These are phyloP conservation scores for Musa beccarii DNA, from an alignment of 176 grass and related monocot genomes.

Conservation along the genomic window DNA sequence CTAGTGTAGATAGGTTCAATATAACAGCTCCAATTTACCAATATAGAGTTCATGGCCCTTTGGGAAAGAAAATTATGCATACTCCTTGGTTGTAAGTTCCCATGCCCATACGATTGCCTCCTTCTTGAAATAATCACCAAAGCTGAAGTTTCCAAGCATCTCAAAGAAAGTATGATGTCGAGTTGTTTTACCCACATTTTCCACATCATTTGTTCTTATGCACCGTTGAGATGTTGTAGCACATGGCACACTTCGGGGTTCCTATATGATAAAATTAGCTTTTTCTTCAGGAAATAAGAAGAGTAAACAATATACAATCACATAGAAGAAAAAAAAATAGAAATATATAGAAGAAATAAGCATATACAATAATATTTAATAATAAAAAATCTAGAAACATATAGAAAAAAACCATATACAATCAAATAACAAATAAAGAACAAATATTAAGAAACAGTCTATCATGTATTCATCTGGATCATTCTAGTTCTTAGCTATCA, in stretches of 20 bases:
- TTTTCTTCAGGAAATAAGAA: neutral
- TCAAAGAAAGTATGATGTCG: conserved; percentile 99
- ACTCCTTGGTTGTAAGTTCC: conserved; percentile 94
- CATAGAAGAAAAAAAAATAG: neutral
- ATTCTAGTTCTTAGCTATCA: neutral
- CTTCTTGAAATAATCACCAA: conserved; percentile 98
- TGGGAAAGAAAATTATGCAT: conserved; percentile 53
- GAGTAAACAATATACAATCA: neutral
- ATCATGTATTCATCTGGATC: neutral
- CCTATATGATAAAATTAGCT: conserved; percentile 29
- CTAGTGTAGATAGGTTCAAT: conserved; percentile 13
- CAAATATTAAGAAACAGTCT: neutral
- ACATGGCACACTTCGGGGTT: conserved; percentile 73
- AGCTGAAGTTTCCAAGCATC: conserved; percentile 99
- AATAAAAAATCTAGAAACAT: neutral
- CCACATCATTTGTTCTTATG: conserved; percentile 90
- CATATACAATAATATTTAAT: neutral
- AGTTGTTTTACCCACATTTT: conserved; percentile 75
- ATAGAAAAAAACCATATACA: neutral
- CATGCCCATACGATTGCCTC: conserved; percentile 87
- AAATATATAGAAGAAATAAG: neutral
- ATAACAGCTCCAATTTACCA: conserved; percentile 56
- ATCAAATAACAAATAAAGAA: neutral
- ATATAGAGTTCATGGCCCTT: conserved; percentile 37
- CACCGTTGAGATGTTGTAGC: conserved; percentile 93